These are phyloP conservation scores for Pseudonitzschia pungens DNA, from an alignment of 108 stramenopile genomes.

Conservation along the genomic window DNA sequence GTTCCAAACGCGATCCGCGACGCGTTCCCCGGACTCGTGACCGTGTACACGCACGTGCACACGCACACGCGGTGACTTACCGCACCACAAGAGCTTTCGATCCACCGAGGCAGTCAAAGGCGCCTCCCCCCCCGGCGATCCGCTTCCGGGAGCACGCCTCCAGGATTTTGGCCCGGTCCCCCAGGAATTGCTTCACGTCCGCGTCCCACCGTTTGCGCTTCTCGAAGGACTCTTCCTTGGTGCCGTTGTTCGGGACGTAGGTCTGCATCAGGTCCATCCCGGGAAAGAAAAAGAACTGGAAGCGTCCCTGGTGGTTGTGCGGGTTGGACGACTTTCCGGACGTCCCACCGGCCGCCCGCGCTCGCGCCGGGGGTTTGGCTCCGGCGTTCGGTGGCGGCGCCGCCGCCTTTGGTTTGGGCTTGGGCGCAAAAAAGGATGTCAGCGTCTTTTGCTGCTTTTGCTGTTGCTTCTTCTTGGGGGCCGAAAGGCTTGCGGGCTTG, in stretches of 20 bases:
- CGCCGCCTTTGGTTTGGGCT: background rate
- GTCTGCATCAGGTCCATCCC: slow-evolving; percentile 44
- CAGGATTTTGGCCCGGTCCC: slow-evolving; percentile 28
- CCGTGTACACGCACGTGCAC: too few relatives aligned
- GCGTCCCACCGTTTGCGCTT: slow-evolving; percentile 38
- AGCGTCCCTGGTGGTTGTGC: slow-evolving; percentile 50
- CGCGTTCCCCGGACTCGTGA: too few relatives aligned
- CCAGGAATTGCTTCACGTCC: slow-evolving; percentile 28
- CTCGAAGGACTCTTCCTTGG: slow-evolving; percentile 21
- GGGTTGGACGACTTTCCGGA: background rate
- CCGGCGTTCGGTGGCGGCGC: background rate
- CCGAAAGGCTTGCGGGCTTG: too few relatives aligned
- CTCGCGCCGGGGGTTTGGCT: background rate
- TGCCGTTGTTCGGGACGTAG: slow-evolving; percentile 57
- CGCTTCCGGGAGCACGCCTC: background rate
- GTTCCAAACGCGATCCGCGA: too few relatives aligned
- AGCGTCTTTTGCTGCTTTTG: slow-evolving; percentile 29
- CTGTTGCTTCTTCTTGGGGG: slow-evolving; percentile 1
- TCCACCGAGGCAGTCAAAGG: background rate
- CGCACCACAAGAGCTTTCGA: slow-evolving; percentile 43
- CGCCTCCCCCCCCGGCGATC: background rate
- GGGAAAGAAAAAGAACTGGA: slow-evolving; percentile 44
- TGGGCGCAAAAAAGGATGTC: slow-evolving; percentile 33
- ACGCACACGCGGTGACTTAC: background rate
- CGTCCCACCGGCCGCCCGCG: background rate